Conservation (phyloP, 2,329 filamentous ascomycete species). For the Botrytis medusae region DNA sequence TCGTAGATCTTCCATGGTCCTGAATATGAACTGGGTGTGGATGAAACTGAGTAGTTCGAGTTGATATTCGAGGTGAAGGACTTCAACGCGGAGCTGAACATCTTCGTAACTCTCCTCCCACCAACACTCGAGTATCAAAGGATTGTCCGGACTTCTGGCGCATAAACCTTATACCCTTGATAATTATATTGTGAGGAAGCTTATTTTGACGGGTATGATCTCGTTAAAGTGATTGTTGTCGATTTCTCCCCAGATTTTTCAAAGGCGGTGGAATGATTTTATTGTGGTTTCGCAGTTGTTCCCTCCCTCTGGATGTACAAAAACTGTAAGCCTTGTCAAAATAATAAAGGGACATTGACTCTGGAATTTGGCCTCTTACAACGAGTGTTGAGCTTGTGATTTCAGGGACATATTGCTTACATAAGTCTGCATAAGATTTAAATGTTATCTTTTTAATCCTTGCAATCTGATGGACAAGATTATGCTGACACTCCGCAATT, state of each 20-base stretch:
- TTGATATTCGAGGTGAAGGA: constrained; percentile 92
- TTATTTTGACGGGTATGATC: background rate
- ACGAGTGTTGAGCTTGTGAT: constrained; percentile 6
- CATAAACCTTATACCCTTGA: constrained; percentile 13
- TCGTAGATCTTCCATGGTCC: constrained; percentile 98
- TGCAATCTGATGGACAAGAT: constrained; percentile 1
- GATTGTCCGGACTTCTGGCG: background rate
- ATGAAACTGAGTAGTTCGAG: constrained; percentile 82
- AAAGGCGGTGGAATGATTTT: too few relatives aligned
- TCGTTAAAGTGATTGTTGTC: background rate
- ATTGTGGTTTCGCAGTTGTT: background rate
- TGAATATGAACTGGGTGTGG: constrained; percentile 72
- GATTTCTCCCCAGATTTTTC: background rate
- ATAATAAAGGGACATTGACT: background rate
- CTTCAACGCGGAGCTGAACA: constrained; percentile 71
- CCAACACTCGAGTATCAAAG: constrained; percentile 14
- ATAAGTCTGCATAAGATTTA: background rate
- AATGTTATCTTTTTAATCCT: constrained; percentile 1
- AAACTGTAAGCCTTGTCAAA: constrained; percentile 3
- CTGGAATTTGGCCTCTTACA: background rate
- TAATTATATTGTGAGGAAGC: background rate
- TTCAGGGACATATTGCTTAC: constrained; percentile 2
- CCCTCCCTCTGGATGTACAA: background rate
- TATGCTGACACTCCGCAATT: constrained; percentile 9
- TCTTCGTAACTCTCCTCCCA: constrained; percentile 26